Evolutionary conservation across 108 stramenopile species (phyloP), one percentile per base, ranked within the genome.

Genomic region (Cyclotella choctawhatcheeana): DNA sequence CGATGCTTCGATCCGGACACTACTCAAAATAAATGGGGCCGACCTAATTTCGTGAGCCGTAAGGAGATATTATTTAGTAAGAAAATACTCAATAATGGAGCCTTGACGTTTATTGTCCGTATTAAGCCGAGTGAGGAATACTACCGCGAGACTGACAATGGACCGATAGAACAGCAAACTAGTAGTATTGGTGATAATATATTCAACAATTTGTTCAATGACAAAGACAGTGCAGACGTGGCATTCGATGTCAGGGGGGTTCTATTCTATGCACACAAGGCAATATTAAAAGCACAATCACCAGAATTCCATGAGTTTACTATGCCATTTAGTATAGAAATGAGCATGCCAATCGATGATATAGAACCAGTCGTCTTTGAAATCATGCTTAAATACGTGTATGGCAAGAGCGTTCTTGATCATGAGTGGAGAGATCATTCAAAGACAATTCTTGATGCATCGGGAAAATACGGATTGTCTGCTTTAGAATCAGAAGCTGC

Each of bases 401-500:
- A 72, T 52, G 71, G 71, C 2, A 43, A 63, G 30, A 64, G 1
- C 0, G 34, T 72, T n/a, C 32, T 48, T 8, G 26, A 18, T 5
- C 21, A 35, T 7, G 50, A 64, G 18, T 52, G 64, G 62, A 48
- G 0, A 31, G 62, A 18, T 20, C 21, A 64, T 33, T 62, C 71
- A 0, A 72, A 64, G 21, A 27, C 12, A 6, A 51, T 72, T 31
- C 50, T 72, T 13, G 62, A 72, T 29, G 63, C 71, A 12, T 27
- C 71, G 1, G 62, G 64, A 21, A 64, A 64, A 6, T 72, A 53
- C 43, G 44, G 45, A 8, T 27, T 63, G 26, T 27, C 33, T 21
- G 21, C 31, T 13, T 50, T 72, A 17, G 64, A 72, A 47, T 5
- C 44, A 6, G 58, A 60, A 25, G 69, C 69, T 10, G 69, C 61